Evolutionary conservation across 352 stramenopile genomes (phyloP).

Genomic region (Phytopythium sindhum): DNA sequence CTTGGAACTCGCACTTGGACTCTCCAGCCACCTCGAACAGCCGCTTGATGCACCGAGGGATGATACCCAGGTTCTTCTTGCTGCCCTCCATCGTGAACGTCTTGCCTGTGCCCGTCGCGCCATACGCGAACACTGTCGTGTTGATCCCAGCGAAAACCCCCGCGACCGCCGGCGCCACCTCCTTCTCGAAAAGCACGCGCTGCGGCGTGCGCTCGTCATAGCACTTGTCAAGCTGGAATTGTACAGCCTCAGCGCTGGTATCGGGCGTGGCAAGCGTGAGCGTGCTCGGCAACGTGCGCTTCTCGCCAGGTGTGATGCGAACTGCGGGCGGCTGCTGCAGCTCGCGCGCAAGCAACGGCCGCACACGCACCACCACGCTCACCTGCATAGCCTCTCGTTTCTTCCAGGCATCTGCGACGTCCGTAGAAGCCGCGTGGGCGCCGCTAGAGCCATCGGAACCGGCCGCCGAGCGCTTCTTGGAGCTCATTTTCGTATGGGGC

Average conservation of each 20-base stretch:
- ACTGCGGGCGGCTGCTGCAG: conserved; percentile 18
- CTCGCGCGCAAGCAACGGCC: conserved; percentile 28
- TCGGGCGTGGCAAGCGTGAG: not conserved
- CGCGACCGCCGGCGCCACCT: conserved; percentile 33
- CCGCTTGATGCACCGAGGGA: conserved; percentile 35
- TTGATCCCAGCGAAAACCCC: conserved; percentile 41
- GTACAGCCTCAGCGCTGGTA: not conserved
- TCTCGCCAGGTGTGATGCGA: not conserved
- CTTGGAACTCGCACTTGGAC: conserved; percentile 17
- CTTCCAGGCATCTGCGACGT: not conserved
- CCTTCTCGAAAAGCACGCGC: conserved; percentile 32
- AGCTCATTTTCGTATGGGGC: not conserved
- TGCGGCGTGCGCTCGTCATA: conserved; percentile 36
- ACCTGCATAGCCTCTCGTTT: conserved; percentile 18
- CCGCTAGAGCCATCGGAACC: not conserved
- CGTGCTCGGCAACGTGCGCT: not conserved
- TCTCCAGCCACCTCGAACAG: conserved; percentile 38
- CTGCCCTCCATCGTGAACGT: conserved; percentile 90
- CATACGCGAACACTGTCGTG: conserved; percentile 56
- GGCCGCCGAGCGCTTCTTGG: not conserved
- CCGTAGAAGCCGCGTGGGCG: not conserved
- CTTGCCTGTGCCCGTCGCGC: conserved; percentile 87
- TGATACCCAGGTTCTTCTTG: conserved; percentile 50
- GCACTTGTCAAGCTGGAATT: conserved; percentile 40
- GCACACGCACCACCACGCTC: conserved; percentile 41